A percentile compares a stretch with the other conserved stretches of the same genome.
Evolutionary conservation across 345 rosid species (phyloP).

Genomic region (Salix exigua): DNA sequence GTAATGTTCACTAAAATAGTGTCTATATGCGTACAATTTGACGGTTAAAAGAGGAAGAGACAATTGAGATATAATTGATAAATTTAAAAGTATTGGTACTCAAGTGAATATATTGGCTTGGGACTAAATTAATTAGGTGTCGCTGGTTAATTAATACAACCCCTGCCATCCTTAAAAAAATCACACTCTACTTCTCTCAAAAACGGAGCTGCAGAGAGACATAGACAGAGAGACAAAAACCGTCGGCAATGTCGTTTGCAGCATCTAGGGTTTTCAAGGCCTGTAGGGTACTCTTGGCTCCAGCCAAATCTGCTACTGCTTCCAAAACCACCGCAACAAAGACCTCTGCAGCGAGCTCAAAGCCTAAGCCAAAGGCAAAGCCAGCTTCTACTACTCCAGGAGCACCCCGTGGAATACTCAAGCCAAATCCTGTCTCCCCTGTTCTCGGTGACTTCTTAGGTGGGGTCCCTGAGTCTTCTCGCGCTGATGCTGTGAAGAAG

Average conservation of each 20-base stretch:
- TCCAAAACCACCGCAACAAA: neutral
- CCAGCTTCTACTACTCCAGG: neutral
- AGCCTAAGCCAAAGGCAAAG: constrained; percentile 14
- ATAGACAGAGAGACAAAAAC: neutral
- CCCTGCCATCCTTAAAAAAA: too few relatives aligned
- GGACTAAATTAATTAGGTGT: too few relatives aligned
- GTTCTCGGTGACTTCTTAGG: constrained; percentile 63
- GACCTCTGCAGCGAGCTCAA: constrained; percentile 24
- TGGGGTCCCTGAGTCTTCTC: constrained; percentile 59
- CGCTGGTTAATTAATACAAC: too few relatives aligned
- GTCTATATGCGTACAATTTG: too few relatives aligned
- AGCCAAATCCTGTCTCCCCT: constrained; percentile 56
- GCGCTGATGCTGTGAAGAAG: constrained; percentile 58
- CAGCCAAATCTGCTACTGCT: constrained; percentile 32
- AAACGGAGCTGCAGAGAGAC: neutral
- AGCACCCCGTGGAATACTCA: constrained; percentile 46
- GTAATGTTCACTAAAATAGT: too few relatives aligned
- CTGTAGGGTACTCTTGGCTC: constrained; percentile 54
- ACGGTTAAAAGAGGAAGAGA: too few relatives aligned
- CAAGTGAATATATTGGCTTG: too few relatives aligned
- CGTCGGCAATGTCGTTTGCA: constrained; percentile 22
- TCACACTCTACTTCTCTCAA: too few relatives aligned
- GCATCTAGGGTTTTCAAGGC: constrained; percentile 55
- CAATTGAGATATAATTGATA: too few relatives aligned
- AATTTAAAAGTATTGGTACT: too few relatives aligned